Evolutionary conservation across 1,284 basidiomycete genomes (phyloP).

Genomic region (Vanrija sp.): DNA sequence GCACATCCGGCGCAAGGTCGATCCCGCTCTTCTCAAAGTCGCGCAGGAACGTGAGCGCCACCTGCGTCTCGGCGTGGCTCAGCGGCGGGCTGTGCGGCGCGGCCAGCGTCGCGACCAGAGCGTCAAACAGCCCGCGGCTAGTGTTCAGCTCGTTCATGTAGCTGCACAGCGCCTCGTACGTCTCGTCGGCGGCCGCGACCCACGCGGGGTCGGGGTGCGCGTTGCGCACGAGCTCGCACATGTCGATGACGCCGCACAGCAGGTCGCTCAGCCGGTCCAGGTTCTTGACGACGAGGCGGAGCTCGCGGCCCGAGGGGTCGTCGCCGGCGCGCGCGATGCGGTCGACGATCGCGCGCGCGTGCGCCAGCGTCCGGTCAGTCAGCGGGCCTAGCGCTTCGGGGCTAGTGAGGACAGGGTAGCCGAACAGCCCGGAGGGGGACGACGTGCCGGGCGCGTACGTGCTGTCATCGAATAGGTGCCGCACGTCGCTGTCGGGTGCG

Average conservation of each 20-base stretch:
- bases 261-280: slow-evolving; percentile 92
- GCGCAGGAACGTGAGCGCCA: slow-evolving; percentile 87
- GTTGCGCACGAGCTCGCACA: slow-evolving; percentile 89
- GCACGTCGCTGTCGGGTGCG: slow-evolving; percentile 8
- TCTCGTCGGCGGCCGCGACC: slow-evolving; percentile 76
- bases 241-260: slow-evolving; percentile 92
- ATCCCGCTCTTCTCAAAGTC: slow-evolving; percentile 99
- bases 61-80: slow-evolving; percentile 55
- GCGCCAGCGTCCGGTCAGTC: slow-evolving; percentile 42
- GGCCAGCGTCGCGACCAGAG: slow-evolving; percentile 46
- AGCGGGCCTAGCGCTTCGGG: slow-evolving; percentile 34
- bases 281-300: slow-evolving; percentile 84
- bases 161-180: slow-evolving; percentile 88
- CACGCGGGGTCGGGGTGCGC: slow-evolving; percentile 82
- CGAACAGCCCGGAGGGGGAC: slow-evolving; percentile 39
- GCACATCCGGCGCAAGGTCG: slow-evolving; percentile 70
- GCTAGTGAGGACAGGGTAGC: slow-evolving; percentile 33
- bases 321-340: slow-evolving; percentile 45
- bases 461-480: slow-evolving; percentile 11
- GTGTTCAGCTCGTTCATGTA: slow-evolving; percentile 99
- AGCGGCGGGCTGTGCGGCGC: slow-evolving; percentile 35
- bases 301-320: slow-evolving; percentile 53
- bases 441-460: slow-evolving; percentile 9
- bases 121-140: slow-evolving; percentile 81
- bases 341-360: slow-evolving; percentile 46